A percentile compares a stretch with the other conserved stretches of the same genome.
Conservation (phyloP, 2,329 filamentous ascomycete species). For the Diaporthe vexans region DNA sequence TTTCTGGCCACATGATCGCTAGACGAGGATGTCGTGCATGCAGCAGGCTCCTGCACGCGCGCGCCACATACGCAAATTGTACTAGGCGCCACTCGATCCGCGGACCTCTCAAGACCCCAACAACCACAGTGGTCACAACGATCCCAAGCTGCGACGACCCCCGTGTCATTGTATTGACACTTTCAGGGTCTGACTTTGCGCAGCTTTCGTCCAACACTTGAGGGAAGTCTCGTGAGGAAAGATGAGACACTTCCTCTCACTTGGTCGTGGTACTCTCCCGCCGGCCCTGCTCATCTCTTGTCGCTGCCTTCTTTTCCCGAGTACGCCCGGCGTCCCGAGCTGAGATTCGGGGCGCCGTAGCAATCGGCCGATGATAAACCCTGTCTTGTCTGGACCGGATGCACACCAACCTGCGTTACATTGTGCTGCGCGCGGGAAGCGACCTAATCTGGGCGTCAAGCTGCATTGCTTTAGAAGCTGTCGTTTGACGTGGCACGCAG, state of each 20-base stretch:
- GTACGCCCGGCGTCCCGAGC: neutral
- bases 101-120: neutral
- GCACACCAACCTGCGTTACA: constrained; percentile 7
- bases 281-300: neutral
- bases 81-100: neutral
- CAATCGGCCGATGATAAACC: neutral
- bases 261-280: no score
- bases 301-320: neutral
- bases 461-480: constrained; percentile 19
- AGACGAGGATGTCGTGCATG: constrained; percentile 12
- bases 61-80: constrained; percentile 9
- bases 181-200: neutral
- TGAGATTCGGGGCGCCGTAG: neutral
- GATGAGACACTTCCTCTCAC: no score
- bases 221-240: neutral
- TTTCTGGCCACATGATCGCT: constrained; percentile 3
- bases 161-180: neutral
- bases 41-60: constrained; percentile 4
- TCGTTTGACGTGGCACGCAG: constrained; percentile 29
- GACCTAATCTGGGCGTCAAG: constrained; percentile 11
- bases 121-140: neutral
- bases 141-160: neutral
- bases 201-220: neutral
- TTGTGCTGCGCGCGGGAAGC: constrained; percentile 1
- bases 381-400: neutral